phyloP scores from a whole-genome alignment of 2,329 filamentous ascomycete genomes.

The Clonostachys chloroleuca region DNA sequence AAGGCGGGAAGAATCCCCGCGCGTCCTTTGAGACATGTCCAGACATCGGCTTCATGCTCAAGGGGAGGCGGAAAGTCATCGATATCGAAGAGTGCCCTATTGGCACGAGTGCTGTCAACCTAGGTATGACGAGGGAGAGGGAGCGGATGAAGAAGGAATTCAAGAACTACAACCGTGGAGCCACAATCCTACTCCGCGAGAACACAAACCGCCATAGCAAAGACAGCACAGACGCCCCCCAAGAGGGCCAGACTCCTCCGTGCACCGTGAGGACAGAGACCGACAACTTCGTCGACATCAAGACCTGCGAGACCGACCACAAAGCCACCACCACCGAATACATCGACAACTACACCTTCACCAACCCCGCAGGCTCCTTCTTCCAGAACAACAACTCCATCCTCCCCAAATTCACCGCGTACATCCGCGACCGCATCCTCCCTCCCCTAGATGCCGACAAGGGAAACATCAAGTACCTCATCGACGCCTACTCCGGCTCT shows the following conservation, averaged over 20 bases:
- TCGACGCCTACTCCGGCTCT: slow-evolving; percentile 96
- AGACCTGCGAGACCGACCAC: slow-evolving; percentile 83
- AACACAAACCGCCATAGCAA: slow-evolving; percentile 67
- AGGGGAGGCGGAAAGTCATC: slow-evolving; percentile 73
- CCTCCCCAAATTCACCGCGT: slow-evolving; percentile 78
- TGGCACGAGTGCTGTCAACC: slow-evolving; percentile 78
- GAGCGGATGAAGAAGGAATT: slow-evolving; percentile 68
- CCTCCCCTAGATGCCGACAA: slow-evolving; percentile 29
- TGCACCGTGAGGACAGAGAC: slow-evolving; percentile 42
- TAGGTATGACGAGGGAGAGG: slow-evolving; percentile 77
- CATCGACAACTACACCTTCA: slow-evolving; percentile 78
- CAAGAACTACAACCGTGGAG: slow-evolving; percentile 70
- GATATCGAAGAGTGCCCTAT: slow-evolving; percentile 99
- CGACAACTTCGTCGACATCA: slow-evolving; percentile 64
- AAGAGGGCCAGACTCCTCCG: slow-evolving; percentile 7
- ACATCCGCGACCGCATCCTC: slow-evolving; percentile 77
- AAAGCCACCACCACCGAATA: slow-evolving; percentile 85
- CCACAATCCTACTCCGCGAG: slow-evolving; percentile 85
- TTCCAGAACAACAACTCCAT: slow-evolving; percentile 99
- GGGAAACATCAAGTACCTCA: slow-evolving; percentile 69
- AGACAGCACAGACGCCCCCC: slow-evolving; percentile 16
- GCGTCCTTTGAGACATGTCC: slow-evolving; percentile 59
- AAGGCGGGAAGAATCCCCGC: slow-evolving; percentile 37
- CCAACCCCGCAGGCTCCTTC: slow-evolving; percentile 89
- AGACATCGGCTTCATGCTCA: slow-evolving; percentile 84